Conservation (phyloP, 2,329 filamentous ascomycete species). For the Blastomyces silverae region DNA sequence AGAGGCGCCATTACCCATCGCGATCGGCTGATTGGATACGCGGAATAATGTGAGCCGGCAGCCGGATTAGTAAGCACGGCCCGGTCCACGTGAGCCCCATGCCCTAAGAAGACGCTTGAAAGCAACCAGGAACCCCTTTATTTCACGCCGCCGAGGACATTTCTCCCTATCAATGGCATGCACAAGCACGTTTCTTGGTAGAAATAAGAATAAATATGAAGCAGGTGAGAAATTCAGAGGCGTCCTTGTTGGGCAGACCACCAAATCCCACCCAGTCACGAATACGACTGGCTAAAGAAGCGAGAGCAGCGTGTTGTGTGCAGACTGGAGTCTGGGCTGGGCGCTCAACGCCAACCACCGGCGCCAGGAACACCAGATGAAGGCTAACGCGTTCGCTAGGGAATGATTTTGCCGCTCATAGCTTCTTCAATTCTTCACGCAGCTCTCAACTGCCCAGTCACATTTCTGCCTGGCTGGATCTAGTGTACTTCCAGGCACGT, state of each 20-base stretch:
- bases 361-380: no score
- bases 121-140: not conserved
- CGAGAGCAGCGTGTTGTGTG: no score
- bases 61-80: not conserved
- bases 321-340: not conserved
- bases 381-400: no score
- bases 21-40: not conserved
- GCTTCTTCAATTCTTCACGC: no score
- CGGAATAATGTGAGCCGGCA: not conserved
- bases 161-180: not conserved
- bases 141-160: not conserved
- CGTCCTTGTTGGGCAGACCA: not conserved
- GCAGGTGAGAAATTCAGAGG: not conserved
- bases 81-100: not conserved
- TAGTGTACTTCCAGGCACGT: no score
- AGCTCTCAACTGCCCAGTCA: no score
- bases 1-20: not conserved
- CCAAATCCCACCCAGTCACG: not conserved
- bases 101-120: no score
- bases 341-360: no score
- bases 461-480: no score
- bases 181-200: not conserved
- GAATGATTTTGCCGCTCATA: no score
- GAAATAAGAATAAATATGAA: not conserved
- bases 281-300: no score